phyloP scores from a whole-genome alignment of 2,329 filamentous ascomycete genomes.

The Aspergillus calidoustus region DNA sequence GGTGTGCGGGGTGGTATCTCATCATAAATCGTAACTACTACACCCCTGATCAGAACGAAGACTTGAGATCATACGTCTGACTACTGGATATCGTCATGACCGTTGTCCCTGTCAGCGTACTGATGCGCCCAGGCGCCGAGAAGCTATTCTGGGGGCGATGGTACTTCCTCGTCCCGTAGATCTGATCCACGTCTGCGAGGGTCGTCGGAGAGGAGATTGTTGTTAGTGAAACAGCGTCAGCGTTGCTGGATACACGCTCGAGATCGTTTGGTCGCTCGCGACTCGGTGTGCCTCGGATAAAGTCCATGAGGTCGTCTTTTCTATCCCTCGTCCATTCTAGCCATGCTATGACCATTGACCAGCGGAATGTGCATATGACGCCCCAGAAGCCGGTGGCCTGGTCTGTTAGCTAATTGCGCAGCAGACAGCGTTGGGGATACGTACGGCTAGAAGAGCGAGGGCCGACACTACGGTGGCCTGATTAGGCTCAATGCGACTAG shows the following conservation, averaged over 20 bases:
- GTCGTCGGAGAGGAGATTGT: not conserved
- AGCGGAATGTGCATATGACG: constrained; percentile 6
- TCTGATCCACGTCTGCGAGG: not conserved
- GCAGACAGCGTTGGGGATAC: not conserved
- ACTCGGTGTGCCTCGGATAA: not conserved
- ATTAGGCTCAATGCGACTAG: not conserved
- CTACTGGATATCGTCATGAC: not conserved
- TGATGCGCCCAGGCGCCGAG: not conserved
- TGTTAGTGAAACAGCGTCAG: not conserved
- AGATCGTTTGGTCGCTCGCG: not conserved
- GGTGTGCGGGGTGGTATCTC: too few species aligned
- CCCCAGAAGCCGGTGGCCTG: constrained; percentile 14
- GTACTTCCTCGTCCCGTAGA: constrained; percentile 2
- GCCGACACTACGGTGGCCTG: not conserved
- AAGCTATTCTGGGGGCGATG: constrained; percentile 4
- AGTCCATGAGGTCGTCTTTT: not conserved
- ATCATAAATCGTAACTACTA: too few species aligned
- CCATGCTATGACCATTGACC: constrained; percentile 12
- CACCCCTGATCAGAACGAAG: too few species aligned
- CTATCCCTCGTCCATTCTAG: not conserved
- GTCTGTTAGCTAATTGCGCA: not conserved
- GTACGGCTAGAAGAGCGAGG: constrained; percentile 8
- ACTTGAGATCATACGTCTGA: not conserved
- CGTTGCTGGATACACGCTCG: not conserved
- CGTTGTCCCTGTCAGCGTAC: not conserved